phyloP scores from a whole-genome alignment of 176 grass and related monocot species.

The Poa annua region DNA sequence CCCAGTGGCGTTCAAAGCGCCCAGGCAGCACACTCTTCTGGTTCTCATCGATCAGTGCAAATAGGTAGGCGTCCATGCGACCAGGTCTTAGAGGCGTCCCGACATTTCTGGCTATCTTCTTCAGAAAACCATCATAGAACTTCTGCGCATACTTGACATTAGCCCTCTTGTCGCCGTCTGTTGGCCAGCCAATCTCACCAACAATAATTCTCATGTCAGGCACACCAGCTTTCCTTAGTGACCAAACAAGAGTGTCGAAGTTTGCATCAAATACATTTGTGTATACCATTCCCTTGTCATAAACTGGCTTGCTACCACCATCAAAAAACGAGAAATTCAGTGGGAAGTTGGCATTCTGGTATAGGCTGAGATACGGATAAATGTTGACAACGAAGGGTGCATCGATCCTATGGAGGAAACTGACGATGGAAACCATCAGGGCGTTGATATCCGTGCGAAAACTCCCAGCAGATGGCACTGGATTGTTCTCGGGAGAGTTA shows the following conservation, averaged over 20 bases:
- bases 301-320: slow-evolving; percentile 54
- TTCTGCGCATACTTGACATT: slow-evolving; percentile 65
- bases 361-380: slow-evolving; percentile 78
- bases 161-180: slow-evolving; percentile 71
- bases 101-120: slow-evolving; percentile 57
- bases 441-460: slow-evolving; percentile 72
- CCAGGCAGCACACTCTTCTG: slow-evolving; percentile 79
- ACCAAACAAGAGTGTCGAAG: slow-evolving; percentile 87
- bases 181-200: slow-evolving; percentile 90
- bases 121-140: slow-evolving; percentile 79
- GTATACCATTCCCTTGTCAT: slow-evolving; percentile 75
- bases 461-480: slow-evolving; percentile 72
- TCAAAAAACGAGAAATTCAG: slow-evolving; percentile 85
- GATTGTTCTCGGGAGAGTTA: slow-evolving; percentile 66
- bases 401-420: slow-evolving; percentile 67
- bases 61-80: slow-evolving; percentile 71
- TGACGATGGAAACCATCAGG: slow-evolving; percentile 79
- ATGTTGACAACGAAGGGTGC: slow-evolving; percentile 87
- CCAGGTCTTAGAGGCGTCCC: slow-evolving; percentile 79
- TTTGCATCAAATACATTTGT: slow-evolving; percentile 85
- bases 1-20: slow-evolving; percentile 84
- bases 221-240: slow-evolving; percentile 72
- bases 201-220: slow-evolving; percentile 78
- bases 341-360: slow-evolving; percentile 76
- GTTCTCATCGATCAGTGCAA: slow-evolving; percentile 84